Percentiles rank a stretch among this genome's conserved stretches.
phyloP scores from a whole-genome alignment of 768 basidiomycete genomes.

The Lentinula edodes region DNA sequence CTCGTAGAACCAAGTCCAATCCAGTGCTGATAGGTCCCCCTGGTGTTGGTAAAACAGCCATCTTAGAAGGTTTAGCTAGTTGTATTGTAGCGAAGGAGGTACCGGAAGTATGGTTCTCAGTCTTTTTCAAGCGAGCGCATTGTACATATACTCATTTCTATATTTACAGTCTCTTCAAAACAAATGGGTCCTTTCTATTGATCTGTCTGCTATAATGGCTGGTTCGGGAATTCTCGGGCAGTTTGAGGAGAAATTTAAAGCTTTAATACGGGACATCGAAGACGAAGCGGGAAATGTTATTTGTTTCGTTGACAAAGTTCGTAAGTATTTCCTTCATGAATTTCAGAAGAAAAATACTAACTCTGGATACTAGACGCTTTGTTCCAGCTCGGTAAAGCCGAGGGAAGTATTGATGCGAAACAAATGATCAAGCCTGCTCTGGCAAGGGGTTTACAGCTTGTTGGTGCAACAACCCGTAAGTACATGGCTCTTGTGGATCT shows the following conservation, averaged over 20 bases:
- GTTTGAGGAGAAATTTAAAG: constrained; percentile 93
- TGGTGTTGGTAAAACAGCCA: constrained; percentile 88
- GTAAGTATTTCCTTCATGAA: constrained; percentile 38
- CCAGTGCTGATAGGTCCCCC: constrained; percentile 59
- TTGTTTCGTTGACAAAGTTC: constrained; percentile 93
- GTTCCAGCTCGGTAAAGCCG: constrained; percentile 86
- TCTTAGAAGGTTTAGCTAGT: constrained; percentile 84
- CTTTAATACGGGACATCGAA: constrained; percentile 84
- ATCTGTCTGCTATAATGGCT: constrained; percentile 78
- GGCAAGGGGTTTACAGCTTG: constrained; percentile 80
- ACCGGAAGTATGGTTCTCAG: constrained; percentile 60
- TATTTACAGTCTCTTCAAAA: constrained; percentile 65
- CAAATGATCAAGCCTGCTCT: constrained; percentile 93
- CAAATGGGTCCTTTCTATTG: constrained; percentile 85
- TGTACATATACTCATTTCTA: not conserved
- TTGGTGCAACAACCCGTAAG: constrained; percentile 87
- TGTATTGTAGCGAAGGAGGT: constrained; percentile 87
- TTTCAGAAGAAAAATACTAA: not conserved
- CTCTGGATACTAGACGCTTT: constrained; percentile 47
- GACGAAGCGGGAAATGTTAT: constrained; percentile 81
- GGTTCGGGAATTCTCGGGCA: constrained; percentile 90
- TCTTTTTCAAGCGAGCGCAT: not conserved
- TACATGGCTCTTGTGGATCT: constrained; percentile 5
- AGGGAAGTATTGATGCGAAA: constrained; percentile 89
- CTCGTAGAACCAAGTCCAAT: constrained; percentile 86